Conservation (phyloP, 768 basidiomycete genomes). For the Tylopilus rubrobrunneus region DNA sequence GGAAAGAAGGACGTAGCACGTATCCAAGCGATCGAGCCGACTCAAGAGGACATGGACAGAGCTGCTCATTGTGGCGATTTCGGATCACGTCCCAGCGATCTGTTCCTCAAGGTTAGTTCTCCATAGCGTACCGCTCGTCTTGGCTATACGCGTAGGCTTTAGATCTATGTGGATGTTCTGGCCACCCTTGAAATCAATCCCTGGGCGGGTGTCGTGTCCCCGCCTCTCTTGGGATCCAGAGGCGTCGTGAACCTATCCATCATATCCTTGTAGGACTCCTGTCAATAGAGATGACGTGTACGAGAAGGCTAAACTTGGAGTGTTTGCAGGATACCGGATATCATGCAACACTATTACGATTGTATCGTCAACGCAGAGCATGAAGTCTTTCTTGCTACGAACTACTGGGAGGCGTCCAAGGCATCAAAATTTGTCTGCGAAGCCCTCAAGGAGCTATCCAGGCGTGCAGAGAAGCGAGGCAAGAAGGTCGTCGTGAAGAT, state of each 20-base stretch:
- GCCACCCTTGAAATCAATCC: slow-evolving; percentile 54
- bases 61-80: slow-evolving; percentile 51
- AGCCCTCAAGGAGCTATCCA: slow-evolving; percentile 52
- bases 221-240: slow-evolving; percentile 57
- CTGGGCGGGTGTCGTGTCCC: slow-evolving; percentile 54
- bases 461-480: slow-evolving; percentile 39
- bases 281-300: background rate
- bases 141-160: background rate
- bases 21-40: slow-evolving; percentile 25
- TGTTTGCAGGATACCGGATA: slow-evolving; percentile 55
- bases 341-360: slow-evolving; percentile 65
- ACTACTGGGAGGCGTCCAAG: slow-evolving; percentile 54
- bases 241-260: slow-evolving; percentile 62
- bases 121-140: background rate
- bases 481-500: slow-evolving; percentile 59
- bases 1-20: slow-evolving; percentile 17
- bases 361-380: slow-evolving; percentile 57
- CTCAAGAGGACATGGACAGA: slow-evolving; percentile 41
- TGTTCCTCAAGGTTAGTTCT: slow-evolving; percentile 54
- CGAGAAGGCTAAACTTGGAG: slow-evolving; percentile 3
- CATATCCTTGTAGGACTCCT: slow-evolving; percentile 45
- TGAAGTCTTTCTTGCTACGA: slow-evolving; percentile 67
- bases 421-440: slow-evolving; percentile 47
- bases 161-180: slow-evolving; percentile 65
- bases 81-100: slow-evolving; percentile 48